Conservation (phyloP, 73 alveolate genomes). For the Stentor coeruleus region DNA sequence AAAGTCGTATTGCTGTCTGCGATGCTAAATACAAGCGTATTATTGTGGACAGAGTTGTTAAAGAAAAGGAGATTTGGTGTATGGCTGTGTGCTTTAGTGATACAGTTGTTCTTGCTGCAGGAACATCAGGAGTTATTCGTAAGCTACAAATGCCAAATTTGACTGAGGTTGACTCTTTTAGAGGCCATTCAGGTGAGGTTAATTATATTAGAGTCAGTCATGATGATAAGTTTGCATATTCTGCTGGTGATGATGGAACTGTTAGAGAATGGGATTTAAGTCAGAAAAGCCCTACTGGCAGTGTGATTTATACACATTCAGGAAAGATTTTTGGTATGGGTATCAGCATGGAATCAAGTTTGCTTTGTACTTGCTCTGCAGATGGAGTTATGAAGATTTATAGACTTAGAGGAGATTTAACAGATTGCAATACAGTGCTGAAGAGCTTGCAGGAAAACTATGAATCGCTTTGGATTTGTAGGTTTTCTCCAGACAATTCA, state of each 20-base stretch:
- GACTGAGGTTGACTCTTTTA: neutral
- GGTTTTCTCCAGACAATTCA: constrained; percentile 83
- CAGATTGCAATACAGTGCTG: neutral
- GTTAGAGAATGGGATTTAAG: neutral
- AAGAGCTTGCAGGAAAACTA: neutral
- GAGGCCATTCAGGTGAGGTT: neutral
- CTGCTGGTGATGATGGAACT: constrained; percentile 7
- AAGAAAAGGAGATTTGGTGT: neutral
- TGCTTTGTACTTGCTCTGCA: neutral
- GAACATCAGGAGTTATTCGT: neutral
- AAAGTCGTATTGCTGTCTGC: constrained; percentile 19
- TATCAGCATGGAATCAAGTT: neutral
- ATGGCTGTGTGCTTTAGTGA: neutral
- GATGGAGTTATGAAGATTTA: neutral
- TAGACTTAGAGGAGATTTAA: neutral
- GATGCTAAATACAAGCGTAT: neutral
- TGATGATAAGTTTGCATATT: neutral
- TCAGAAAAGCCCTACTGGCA: neutral
- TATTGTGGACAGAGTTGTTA: neutral
- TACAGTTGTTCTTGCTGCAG: neutral
- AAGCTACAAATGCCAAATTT: neutral
- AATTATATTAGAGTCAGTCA: neutral
- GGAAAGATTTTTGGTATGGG: neutral
- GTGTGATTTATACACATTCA: neutral
- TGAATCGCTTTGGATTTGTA: neutral